Conservation (phyloP, 2,329 filamentous ascomycete species). For the Colletotrichum tanaceti region DNA sequence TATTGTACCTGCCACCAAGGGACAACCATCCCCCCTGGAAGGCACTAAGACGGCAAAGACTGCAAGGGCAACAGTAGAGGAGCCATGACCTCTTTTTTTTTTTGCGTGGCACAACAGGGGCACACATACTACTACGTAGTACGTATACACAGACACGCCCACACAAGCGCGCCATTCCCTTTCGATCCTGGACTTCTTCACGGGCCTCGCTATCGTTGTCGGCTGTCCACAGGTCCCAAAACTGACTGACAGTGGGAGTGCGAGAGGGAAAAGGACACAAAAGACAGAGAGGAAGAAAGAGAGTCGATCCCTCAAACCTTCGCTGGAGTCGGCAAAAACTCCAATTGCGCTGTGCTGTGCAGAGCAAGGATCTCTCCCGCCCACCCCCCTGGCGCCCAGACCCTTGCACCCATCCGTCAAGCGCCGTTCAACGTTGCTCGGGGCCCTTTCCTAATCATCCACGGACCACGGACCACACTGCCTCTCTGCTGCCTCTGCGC, state of each 20-base stretch:
- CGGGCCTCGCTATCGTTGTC: conserved; percentile 14
- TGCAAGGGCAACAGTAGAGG: neutral
- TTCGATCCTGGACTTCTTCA: neutral
- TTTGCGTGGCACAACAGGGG: neutral
- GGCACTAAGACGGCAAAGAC: conserved; percentile 32
- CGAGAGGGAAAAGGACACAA: neutral
- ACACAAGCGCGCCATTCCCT: conserved; percentile 24
- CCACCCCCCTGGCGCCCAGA: conserved; percentile 10
- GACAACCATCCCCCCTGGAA: conserved; percentile 4
- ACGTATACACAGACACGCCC: conserved; percentile 12
- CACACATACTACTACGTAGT: too few relatives aligned
- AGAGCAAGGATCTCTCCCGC: conserved; percentile 8
- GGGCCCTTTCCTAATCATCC: conserved; percentile 20
- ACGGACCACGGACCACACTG: too few relatives aligned
- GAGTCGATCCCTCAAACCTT: neutral
- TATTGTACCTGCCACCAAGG: neutral
- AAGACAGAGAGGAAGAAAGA: neutral
- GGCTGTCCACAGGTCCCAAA: neutral
- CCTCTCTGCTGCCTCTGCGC: neutral
- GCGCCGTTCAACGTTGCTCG: conserved; percentile 18
- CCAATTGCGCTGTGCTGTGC: neutral
- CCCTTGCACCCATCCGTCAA: conserved; percentile 9
- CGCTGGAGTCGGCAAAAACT: neutral
- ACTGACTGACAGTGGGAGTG: neutral
- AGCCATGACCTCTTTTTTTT: conserved; percentile 8